A percentile compares a stretch with the other conserved stretches of the same genome.
Conservation (phyloP, 257 asterid species). For the Cynanchum wilfordii region DNA sequence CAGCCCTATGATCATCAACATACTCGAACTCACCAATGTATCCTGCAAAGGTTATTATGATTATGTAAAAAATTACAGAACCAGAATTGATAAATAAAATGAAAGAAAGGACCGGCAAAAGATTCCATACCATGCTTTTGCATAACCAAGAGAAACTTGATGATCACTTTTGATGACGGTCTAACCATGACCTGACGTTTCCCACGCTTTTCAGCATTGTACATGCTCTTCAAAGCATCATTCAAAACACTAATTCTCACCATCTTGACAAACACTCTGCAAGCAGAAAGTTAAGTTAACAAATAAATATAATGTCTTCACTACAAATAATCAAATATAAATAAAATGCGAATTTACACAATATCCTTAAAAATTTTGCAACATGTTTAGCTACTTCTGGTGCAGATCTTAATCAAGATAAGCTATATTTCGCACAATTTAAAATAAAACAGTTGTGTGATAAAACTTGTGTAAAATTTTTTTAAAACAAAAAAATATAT, state of each 20-base stretch:
- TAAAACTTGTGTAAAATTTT: too few relatives aligned
- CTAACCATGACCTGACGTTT: constrained; percentile 39
- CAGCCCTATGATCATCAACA: constrained; percentile 35
- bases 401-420: not conserved
- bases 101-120: too few relatives aligned
- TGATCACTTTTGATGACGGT: constrained; percentile 34
- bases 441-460: not conserved
- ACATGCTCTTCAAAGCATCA: constrained; percentile 39
- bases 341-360: not conserved
- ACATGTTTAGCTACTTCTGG: not conserved
- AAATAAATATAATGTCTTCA: not conserved
- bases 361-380: not conserved
- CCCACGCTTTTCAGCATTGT: constrained; percentile 37
- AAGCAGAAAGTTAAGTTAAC: not conserved
- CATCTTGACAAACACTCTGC: constrained; percentile 21
- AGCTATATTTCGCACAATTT: not conserved
- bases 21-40: constrained; percentile 38
- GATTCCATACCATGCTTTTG: constrained; percentile 31
- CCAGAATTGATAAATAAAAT: not conserved
- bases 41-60: constrained; percentile 13
- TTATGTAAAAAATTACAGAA: not conserved
- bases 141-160: constrained; percentile 37
- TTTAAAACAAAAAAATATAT: too few relatives aligned
- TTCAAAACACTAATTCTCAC: constrained; percentile 37
- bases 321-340: not conserved